phyloP scores from a whole-genome alignment of 2,329 filamentous ascomycete species.

The Paraphoma chrysanthemicola region DNA sequence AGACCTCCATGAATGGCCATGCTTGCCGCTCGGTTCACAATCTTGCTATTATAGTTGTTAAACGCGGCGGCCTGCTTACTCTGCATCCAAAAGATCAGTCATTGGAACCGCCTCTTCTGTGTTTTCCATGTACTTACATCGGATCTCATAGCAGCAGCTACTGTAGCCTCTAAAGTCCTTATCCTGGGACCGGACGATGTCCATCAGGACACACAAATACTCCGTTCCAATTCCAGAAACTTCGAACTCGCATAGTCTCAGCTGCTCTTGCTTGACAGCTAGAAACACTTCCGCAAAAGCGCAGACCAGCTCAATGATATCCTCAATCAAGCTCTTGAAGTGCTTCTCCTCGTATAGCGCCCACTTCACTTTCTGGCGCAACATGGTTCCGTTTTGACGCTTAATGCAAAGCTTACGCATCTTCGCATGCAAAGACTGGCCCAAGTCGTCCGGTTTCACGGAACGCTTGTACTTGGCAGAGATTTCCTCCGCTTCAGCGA shows the following conservation, averaged over 20 bases:
- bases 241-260: not conserved
- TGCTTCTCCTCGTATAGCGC: not conserved
- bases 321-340: not conserved
- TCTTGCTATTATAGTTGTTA: not conserved
- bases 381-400: not conserved
- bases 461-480: too few relatives aligned
- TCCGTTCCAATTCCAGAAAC: not conserved
- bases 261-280: not conserved
- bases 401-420: not conserved
- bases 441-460: not conserved
- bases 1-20: not conserved
- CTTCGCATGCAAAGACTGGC: not conserved
- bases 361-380: not conserved
- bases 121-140: not conserved
- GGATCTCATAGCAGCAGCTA: not conserved
- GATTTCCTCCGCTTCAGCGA: not conserved
- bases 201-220: not conserved
- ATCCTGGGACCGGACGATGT: not conserved
- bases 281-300: not conserved
- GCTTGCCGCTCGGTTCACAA: not conserved
- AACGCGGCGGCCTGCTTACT: not conserved
- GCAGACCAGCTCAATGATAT: not conserved
- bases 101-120: not conserved
- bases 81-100: not conserved
- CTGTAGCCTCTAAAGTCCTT: not conserved